Base-by-base conservation (phyloP, 805 yeast genomes). In the Candida nonsorbophila region DNA sequence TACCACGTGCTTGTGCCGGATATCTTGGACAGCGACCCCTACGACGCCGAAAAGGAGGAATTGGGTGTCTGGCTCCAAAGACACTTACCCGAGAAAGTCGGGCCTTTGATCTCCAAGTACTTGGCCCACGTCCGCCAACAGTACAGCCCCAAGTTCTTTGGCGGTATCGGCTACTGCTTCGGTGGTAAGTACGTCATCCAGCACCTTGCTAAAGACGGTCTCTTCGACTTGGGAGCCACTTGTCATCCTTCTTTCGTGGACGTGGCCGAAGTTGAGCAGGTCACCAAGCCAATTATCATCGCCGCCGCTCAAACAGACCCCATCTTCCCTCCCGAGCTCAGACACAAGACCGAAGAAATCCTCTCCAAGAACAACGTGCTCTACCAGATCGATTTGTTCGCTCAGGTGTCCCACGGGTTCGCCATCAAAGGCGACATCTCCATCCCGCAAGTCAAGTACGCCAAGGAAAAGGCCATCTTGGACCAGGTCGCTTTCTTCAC, bases 221-320 rank as follows among this genome's bases (percentile, higher is more conserved):
- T 32, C 9, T 44, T 50, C 7, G 52, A 49, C 31, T 58, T 68
- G 11, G 85, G 73, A 45, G 94, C 90, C 10, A 55, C 74, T 38
- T 92, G 92, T 6, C 97, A 88, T 56, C 96, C 97, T 5, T 80
- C 94, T 3, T 69, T 80, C 37, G 78, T 84, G 10, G 36, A 67
- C 8, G 67, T 69, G 19, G 87, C 76, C 21, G 94, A 83, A 47
- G 67, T 85, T 27, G 72, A 65, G 29, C 70, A 61, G 1, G 52
- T 88, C 42, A 29, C 44, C 1, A 49, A 49, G 27, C 94, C 94
- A 13, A 24, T 88, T 16, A 41, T 78, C 38, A 77, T 87, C 40
- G 67, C 84, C 13, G 84, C 84, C 32, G 94, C 95, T 27, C 85
- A 84, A 59, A 53, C 38, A 11, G 97, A 88, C 52, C 29, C 45